Base-by-base conservation (phyloP, 371 early-diverging fungal genomes). In the Mortierella sp. region DNA sequence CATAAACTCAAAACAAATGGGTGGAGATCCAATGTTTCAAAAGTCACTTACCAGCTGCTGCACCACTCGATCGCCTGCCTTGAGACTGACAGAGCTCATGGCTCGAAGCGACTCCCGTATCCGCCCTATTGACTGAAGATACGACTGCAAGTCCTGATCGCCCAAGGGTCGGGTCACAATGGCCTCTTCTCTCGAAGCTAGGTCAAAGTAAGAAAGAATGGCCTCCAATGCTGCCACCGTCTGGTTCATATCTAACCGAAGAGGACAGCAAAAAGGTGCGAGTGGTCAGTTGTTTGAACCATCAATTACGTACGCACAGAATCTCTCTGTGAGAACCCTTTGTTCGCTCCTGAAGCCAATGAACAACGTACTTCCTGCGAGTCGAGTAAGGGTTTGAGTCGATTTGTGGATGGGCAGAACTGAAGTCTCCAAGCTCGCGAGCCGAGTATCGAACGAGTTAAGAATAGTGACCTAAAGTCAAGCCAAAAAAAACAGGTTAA, bases 391-490 rank as follows among this genome's bases (percentile, higher is more conserved):
- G 81, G 93, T 93, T 76, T 96, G 95, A 8, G 97, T 97, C 16
- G 96, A 93, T 73, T 92, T 92, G 82, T 97, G 96, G 70, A 98
- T 97, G 4, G 98, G 98, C 43, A 95, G 81, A 13, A 97, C 96
- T 5, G 96, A 94, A 5, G 92, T 90, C 76, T 97, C 97, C 24
- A 98, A 88, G 74, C 93, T 92, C 43, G 92, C 89, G 13, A 98
- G 89, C 48, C 98, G 91, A 37, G 92, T 91, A 87, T 97, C 98
- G 88, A 98, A 98, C 11, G 94, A 92, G 75, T 92, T 91, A 71
- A 98, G 89, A 82, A 96, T 95, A 64, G 83, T 90, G 37, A 90
- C 88, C 93, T 93, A 81, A n/a, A 31, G 55, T 16, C 34, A 5
- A 69, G 46, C 5, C 26, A 4, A 61, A 16, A 34, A 21, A 5